Base-by-base conservation (phyloP, 495 filamentous ascomycete species). In the Lepraria neglecta region DNA sequence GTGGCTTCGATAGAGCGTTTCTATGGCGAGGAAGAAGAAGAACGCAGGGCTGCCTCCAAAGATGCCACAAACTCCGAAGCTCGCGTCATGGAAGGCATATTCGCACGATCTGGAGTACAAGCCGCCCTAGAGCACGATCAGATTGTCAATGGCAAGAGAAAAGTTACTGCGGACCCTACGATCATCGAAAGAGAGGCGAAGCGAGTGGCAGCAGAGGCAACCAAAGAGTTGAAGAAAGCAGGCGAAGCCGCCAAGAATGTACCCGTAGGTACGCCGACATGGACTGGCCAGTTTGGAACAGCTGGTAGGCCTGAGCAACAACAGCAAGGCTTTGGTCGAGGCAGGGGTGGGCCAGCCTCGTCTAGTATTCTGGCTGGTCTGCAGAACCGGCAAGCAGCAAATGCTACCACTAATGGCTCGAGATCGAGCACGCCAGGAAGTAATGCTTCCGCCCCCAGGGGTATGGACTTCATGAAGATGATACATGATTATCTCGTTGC, bases 71-170 rank as follows among this genome's bases (percentile, higher is more conserved):
- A 74, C 21, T 76, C 74, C 6, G 79, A 82, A 54, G 81, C 86
- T 30, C 85, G 89, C 10, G 79, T 95, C 24, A 89, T 96, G 80
- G 85, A 92, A 61, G 85, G 86, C 58, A 87, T 98, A 59, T 95
- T 98, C 66, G 83, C 91, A 14, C 81, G 83, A 6, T 87, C 90
- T 2, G 90, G 87, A 3, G 87, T 98, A 0, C 89, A 94, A 64
- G 87, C 86, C 31, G 87, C 90, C 0, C 78, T 95, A 3, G 88
- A 96, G 61, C 92, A 98, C 67, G 94, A 97, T 63, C 81, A 88
- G 35, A 91, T 97, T 65, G 81, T 97, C 60, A 84, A 83, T 67
- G 79, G 82, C 56, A 87, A 84, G 66, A 79, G 80, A 27, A 77
- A 79, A 27, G 70, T 88, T 47, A 76, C 77, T 44, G 87, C 87